Percentiles rank a stretch among this genome's conserved stretches.
phyloP scores from a whole-genome alignment of 441 rosid species.

The Omphalea diandra region DNA sequence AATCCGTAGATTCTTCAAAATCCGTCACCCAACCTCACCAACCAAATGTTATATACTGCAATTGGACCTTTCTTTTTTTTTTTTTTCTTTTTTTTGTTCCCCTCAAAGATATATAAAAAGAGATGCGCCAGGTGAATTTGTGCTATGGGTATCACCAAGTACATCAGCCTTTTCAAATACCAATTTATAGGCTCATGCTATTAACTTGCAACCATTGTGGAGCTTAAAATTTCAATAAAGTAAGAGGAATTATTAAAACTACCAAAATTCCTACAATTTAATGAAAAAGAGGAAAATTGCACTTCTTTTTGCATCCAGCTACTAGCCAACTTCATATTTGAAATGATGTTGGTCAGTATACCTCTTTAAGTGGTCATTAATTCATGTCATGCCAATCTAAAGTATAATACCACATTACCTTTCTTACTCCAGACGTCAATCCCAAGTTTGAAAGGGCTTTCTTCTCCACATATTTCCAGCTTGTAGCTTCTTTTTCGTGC shows the following conservation, averaged over 20 bases:
- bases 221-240: background rate
- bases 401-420: conserved; percentile 42
- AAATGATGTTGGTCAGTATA: background rate
- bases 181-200: too few species aligned
- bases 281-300: background rate
- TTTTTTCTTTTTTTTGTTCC: too few species aligned
- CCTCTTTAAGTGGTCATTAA: conserved; percentile 6
- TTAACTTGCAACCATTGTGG: background rate
- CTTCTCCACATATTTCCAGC: conserved; percentile 62
- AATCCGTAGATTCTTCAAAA: too few species aligned
- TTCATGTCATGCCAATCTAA: conserved; percentile 3
- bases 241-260: background rate
- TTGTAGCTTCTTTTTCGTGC: conserved; percentile 32
- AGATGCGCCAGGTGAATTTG: too few species aligned
- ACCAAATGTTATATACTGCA: too few species aligned
- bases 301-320: conserved; percentile 3
- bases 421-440: conserved; percentile 82
- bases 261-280: background rate
- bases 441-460: conserved; percentile 65
- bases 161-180: too few species aligned
- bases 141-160: too few species aligned
- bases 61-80: too few species aligned
- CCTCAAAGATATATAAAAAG: too few species aligned
- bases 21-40: too few species aligned
- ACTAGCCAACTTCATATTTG: background rate